These are phyloP conservation scores for Eucalyptus cloeziana DNA, from an alignment of 345 rosid genomes.

Conservation along the genomic window DNA sequence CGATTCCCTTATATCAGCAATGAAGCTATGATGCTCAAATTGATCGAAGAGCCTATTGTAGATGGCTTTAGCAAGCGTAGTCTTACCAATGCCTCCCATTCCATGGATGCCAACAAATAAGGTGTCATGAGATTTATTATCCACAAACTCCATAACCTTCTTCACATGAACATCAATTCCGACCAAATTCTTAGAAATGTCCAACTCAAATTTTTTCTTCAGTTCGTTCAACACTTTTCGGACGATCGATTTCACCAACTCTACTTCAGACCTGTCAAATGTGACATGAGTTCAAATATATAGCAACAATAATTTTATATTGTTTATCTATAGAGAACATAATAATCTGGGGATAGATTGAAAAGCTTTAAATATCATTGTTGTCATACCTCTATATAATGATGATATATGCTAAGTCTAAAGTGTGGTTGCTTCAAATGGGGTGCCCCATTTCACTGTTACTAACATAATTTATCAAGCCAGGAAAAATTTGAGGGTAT, in stretches of 20 bases:
- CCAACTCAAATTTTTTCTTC: too few species aligned
- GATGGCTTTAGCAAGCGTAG: not conserved
- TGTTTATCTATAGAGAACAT: too few species aligned
- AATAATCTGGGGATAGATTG: rapidly evolving
- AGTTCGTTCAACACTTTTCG: rapidly evolving
- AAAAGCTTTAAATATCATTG: rapidly evolving
- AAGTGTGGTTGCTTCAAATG: not conserved
- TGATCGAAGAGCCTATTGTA: not conserved
- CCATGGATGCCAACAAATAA: not conserved
- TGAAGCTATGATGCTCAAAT: not conserved
- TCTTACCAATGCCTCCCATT: not conserved
- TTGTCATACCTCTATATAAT: rapidly evolving
- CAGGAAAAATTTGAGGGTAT: rapidly evolving
- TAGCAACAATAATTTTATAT: too few species aligned
- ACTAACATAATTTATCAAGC: too few species aligned
- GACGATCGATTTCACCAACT: rapidly evolving
- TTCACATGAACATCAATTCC: not conserved
- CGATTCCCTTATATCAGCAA: not conserved
- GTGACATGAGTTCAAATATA: not conserved
- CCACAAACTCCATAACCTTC: rapidly evolving
- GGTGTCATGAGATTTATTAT: not conserved
- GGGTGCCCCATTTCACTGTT: rapidly evolving
- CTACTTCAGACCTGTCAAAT: rapidly evolving
- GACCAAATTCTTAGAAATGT: not conserved
- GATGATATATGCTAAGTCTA: rapidly evolving